Evolutionary conservation across 371 early-diverging fungal genomes (phyloP).

Genomic region (Dentiscutata heterogama): DNA sequence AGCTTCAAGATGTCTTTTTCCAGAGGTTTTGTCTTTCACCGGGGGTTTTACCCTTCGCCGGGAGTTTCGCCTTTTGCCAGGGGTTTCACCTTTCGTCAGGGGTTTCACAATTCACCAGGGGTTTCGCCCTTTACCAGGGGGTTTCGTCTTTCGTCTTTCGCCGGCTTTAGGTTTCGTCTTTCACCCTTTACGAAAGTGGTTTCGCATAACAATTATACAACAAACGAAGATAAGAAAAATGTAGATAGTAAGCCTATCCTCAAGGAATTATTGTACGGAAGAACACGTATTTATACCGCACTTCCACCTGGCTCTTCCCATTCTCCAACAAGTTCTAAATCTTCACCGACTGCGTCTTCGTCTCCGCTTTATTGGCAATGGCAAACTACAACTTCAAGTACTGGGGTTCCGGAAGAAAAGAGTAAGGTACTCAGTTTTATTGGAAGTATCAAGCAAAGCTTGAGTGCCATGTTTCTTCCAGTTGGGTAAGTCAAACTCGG

Average conservation of each 20-base stretch:
- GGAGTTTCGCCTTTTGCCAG: too few relatives aligned
- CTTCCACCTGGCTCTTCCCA: slow-evolving; percentile 59
- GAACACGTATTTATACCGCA: slow-evolving; percentile 66
- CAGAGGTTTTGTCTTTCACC: too few relatives aligned
- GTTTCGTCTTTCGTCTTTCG: too few relatives aligned
- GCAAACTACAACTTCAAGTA: slow-evolving; percentile 49
- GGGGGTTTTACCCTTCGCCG: too few relatives aligned
- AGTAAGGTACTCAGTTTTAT: slow-evolving; percentile 47
- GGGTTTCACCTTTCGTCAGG: too few relatives aligned
- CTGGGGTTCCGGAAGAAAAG: slow-evolving; percentile 42
- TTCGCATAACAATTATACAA: background rate
- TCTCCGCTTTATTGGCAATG: slow-evolving; percentile 62
- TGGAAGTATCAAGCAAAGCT: slow-evolving; percentile 57
- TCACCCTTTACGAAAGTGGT: too few relatives aligned
- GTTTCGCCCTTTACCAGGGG: too few relatives aligned
- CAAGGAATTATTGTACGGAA: slow-evolving; percentile 65
- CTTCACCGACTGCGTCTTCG: slow-evolving; percentile 58
- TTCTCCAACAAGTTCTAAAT: slow-evolving; percentile 57
- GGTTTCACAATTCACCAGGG: too few relatives aligned
- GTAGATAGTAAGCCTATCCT: slow-evolving; percentile 48
- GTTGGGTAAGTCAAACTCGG: slow-evolving; percentile 61
- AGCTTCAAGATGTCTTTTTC: too few relatives aligned
- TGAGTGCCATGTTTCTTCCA: slow-evolving; percentile 71
- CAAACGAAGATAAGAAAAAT: background rate
- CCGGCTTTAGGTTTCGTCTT: too few relatives aligned